A percentile compares a stretch with the other conserved stretches of the same genome.
These are phyloP conservation scores for Porphyra umbilicalis DNA, from an alignment of 31 red algal species.

Conservation along the genomic window DNA sequence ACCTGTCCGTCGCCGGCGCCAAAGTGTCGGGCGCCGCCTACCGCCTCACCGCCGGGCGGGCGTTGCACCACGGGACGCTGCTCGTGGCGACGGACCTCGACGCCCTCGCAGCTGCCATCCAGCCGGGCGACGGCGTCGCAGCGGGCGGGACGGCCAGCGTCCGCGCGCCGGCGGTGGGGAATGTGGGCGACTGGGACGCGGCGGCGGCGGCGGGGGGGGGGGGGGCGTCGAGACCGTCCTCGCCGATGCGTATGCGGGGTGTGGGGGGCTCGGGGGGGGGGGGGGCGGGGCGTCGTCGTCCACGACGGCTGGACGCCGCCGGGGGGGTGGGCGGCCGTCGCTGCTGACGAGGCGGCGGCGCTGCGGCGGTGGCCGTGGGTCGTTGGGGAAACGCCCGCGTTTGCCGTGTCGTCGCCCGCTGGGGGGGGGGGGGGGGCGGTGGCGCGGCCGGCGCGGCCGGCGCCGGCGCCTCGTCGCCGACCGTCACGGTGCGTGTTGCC, in stretches of 20 bases:
- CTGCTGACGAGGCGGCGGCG: not conserved
- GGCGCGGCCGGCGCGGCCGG: not conserved
- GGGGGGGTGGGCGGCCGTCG: not conserved
- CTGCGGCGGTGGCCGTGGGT: slow-evolving; percentile 7
- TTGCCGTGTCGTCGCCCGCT: not conserved
- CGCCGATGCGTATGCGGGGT: slow-evolving; percentile 2
- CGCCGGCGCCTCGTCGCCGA: not conserved
- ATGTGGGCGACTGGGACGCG: slow-evolving; percentile 39
- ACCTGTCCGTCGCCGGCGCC: slow-evolving; percentile 41
- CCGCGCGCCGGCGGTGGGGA: slow-evolving; percentile 46
- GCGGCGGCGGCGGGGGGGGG: slow-evolving; percentile 1
- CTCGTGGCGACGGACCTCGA: slow-evolving; percentile 56
- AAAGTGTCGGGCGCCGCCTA: slow-evolving; percentile 87
- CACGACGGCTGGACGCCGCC: not conserved
- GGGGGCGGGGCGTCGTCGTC: not conserved
- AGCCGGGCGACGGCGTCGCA: slow-evolving; percentile 4
- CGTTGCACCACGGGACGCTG: slow-evolving; percentile 85
- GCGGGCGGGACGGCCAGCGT: slow-evolving; percentile 53
- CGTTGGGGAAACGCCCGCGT: slow-evolving; percentile 15
- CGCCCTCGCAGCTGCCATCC: slow-evolving; percentile 22
- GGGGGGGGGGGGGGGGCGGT: not conserved
- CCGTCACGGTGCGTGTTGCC: not conserved
- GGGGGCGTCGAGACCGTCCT: slow-evolving; percentile 11
- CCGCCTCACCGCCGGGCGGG: slow-evolving; percentile 53
- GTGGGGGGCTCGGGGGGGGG: not conserved